A percentile compares a stretch with the other conserved stretches of the same genome.
phyloP scores from a whole-genome alignment of 306 rosid genomes.

The Hylodesmum podocarpum region DNA sequence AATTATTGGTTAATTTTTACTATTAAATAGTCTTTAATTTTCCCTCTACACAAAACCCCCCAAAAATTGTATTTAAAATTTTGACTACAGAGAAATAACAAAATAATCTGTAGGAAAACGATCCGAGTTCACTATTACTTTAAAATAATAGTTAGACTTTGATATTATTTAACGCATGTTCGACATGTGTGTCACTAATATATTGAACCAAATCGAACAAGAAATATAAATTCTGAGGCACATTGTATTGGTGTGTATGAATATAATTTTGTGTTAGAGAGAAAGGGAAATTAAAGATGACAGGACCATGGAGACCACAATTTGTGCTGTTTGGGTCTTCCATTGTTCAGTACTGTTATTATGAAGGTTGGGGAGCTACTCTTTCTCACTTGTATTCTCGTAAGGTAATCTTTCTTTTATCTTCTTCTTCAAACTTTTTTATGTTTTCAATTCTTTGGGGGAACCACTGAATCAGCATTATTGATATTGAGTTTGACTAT shows the following conservation, averaged over 20 bases:
- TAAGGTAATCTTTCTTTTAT: constrained; percentile 41
- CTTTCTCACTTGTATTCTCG: constrained; percentile 72
- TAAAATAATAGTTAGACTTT: no score
- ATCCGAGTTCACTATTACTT: no score
- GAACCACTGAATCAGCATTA: not conserved
- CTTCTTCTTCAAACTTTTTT: not conserved
- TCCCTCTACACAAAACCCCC: no score
- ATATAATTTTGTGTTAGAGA: not conserved
- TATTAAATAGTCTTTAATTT: no score
- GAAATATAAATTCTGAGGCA: not conserved
- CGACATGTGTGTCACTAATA: no score
- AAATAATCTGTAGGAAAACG: no score
- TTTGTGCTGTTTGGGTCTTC: constrained; percentile 89
- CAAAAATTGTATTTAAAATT: no score
- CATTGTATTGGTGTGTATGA: not conserved
- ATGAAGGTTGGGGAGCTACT: constrained; percentile 71
- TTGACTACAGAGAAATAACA: no score
- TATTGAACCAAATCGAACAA: no score
- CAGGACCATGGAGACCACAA: constrained; percentile 58
- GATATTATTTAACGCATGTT: no score
- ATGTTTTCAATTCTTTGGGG: not conserved
- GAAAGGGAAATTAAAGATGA: constrained; percentile 36
- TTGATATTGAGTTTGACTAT: not conserved
- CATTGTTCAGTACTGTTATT: constrained; percentile 48
- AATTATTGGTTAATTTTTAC: no score